These are phyloP conservation scores for Cadophora sp. DNA, from an alignment of 2,329 filamentous ascomycete genomes.

Conservation along the genomic window DNA sequence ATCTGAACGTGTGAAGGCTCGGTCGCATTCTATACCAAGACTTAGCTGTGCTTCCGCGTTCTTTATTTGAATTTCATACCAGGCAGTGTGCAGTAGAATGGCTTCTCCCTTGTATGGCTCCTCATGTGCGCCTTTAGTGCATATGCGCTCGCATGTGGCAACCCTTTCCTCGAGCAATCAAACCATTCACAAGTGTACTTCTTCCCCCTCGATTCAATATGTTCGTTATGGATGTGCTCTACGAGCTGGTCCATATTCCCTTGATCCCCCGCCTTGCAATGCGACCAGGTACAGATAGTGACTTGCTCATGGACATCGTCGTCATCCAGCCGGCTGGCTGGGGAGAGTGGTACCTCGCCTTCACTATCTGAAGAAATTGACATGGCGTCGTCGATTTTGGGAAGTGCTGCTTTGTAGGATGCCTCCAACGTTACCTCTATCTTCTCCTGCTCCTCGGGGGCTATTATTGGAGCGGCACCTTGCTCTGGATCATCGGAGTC, in stretches of 20 bases:
- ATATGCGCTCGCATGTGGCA: conserved; percentile 93
- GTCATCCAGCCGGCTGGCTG: conserved; percentile 69
- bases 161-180: conserved; percentile 85
- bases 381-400: conserved; percentile 55
- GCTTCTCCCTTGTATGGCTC: conserved; percentile 97
- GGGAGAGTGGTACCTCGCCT: conserved; percentile 79
- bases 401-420: conserved; percentile 39
- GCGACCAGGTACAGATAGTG: conserved; percentile 79
- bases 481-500: conserved; percentile 20
- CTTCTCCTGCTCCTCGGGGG: conserved; percentile 45
- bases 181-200: conserved; percentile 99
- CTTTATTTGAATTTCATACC: conserved; percentile 59
- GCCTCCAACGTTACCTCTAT: conserved; percentile 28
- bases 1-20: conserved; percentile 94
- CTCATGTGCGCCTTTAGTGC: conserved; percentile 97
- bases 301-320: conserved; percentile 81
- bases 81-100: conserved; percentile 94
- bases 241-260: conserved; percentile 84
- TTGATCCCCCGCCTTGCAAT: conserved; percentile 73
- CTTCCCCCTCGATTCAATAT: conserved; percentile 92
- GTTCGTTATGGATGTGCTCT: conserved; percentile 87
- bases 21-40: conserved; percentile 79
- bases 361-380: conserved; percentile 92
- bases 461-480: conserved; percentile 6
- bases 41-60: conserved; percentile 30